Evolutionary conservation across 2,329 filamentous ascomycete species (phyloP), one percentile per base, ranked within the genome.

Genomic region (Aspergillus brunneoviolaceus): DNA sequence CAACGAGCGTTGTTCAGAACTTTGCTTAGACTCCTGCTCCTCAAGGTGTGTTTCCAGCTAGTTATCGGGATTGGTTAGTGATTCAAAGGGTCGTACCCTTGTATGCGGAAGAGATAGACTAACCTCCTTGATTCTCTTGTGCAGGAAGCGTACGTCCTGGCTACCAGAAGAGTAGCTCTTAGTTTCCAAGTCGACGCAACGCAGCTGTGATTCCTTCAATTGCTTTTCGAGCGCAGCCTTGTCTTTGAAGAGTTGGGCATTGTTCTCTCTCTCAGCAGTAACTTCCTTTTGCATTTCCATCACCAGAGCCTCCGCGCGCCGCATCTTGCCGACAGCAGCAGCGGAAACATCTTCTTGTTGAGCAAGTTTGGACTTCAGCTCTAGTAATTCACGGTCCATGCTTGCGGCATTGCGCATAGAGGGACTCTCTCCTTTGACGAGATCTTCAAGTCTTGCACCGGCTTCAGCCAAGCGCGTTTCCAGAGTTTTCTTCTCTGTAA

Each of bases 271-370:
- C 79, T 97, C 94, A 7, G 85, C 86, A 19, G 88, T 87, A 63
- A 97, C 91, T 70, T 99, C 95, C 75, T 95, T 96, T 72, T 98
- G 94, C 64, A 96, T 88, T 76, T 99, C 95, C 9, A 89, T 86
- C 1, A 88, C 89, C 33, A 98, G 80, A 4, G 92, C 90, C 72
- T 99, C 94, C 2, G 95, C 91, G 25, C 94, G 88, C 58, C 94
- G 87, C 95, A 99, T 99, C 82, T 98, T 98, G 70, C 95, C 94
- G 47, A 98, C 89, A 0, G 94, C 94, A 3, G 95, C 94, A 0
- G 89, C 86, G 11, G 92, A 91, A 60, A 98, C 88, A 72, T 99
- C 94, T 77, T 98, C 91, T 71, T 97, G 92, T 70, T 96, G 92
- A 4, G 94, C 94, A 35, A 98, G 84, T 65, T 84, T 88, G 10